Evolutionary conservation across 148 eudicot genomes (phyloP), one percentile per base, ranked within the genome.

Genomic region (Cornus florida): DNA sequence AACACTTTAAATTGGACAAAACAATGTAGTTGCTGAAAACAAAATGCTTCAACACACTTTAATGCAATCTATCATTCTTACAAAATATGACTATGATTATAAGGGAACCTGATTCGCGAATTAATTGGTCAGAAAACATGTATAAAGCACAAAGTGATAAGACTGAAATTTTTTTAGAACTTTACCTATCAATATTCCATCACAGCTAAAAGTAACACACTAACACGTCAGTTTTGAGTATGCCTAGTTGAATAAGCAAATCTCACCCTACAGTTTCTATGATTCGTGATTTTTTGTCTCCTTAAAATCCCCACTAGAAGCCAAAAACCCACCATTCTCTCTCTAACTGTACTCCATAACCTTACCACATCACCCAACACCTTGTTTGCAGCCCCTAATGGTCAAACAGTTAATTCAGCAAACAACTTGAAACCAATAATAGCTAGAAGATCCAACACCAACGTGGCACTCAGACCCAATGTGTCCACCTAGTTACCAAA

Each of bases 371-470:
- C 64, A 56, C 22, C 33, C 11, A 16, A 43, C 56, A 65, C 14
- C 41, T 59, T 75, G n/a, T 24, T 13, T 22, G 32, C 39, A 24
- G 28, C 31, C 38, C 70, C 77, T 4, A 76, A 19, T 22, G 28
- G 39, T n/a, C 75, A 43, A 23, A 50, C 64, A 66, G 68, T 72
- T 28, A 71, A 33, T 50, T 41, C 22, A 20, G 73, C 75, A 23
- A 77, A 74, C 76, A 80, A n/a, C 69, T 69, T 22, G 59, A 77
- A 69, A 7, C 5, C 77, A 65, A 73, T 43, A 8, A 33, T 28
- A 28, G 28, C n/a, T 20, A 13, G 41, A 72, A 12, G 16, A 39
- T 43, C 12, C 22, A 56, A 28, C 57, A 48, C 10, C 48, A 78
- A 16, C 7, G 46, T 5, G 2, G 32, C 69, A 66, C 23, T 46